A percentile compares a stretch with the other conserved stretches of the same genome.
These are phyloP conservation scores for Leptographium galeiforme DNA, from an alignment of 2,329 filamentous ascomycete species.

Conservation along the genomic window DNA sequence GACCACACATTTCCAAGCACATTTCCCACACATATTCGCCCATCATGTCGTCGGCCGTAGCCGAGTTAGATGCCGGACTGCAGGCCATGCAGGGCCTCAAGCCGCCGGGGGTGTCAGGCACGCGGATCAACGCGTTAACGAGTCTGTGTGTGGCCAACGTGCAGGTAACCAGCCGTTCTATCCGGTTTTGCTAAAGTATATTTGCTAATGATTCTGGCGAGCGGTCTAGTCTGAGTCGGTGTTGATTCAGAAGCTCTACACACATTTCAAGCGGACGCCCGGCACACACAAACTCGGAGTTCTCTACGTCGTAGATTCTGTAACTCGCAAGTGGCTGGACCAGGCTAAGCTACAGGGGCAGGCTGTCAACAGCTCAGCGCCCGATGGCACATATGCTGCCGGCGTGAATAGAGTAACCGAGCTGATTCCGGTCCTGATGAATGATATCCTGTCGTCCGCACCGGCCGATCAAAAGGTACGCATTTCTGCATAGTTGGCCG, in stretches of 20 bases:
- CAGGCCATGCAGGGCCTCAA: slow-evolving; percentile 87
- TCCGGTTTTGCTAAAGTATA: too few species aligned
- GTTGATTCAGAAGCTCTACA: slow-evolving; percentile 91
- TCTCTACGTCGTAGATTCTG: slow-evolving; percentile 99
- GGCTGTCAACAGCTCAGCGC: slow-evolving; percentile 63
- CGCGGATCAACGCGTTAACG: slow-evolving; percentile 80
- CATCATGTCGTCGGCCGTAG: slow-evolving; percentile 66
- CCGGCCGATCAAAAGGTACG: slow-evolving; percentile 96
- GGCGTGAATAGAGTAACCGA: slow-evolving; percentile 95
- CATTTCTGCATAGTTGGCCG: slow-evolving; percentile 17
- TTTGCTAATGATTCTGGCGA: neutral
- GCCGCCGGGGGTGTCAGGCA: slow-evolving; percentile 85
- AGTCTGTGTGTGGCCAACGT: slow-evolving; percentile 78
- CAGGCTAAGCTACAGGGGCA: slow-evolving; percentile 81
- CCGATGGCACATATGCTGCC: slow-evolving; percentile 85
- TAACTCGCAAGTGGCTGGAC: slow-evolving; percentile 97
- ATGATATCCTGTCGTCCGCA: slow-evolving; percentile 79
- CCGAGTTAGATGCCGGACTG: slow-evolving; percentile 79
- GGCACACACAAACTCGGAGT: slow-evolving; percentile 96
- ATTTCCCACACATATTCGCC: slow-evolving; percentile 16
- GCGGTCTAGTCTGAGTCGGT: slow-evolving; percentile 73
- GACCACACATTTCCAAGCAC: neutral
- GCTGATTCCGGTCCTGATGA: slow-evolving; percentile 85
- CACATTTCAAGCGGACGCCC: slow-evolving; percentile 90
- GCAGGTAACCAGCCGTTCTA: slow-evolving; percentile 49